Percentiles rank a stretch among this genome's conserved stretches.
phyloP scores from a whole-genome alignment of 1,284 basidiomycete species.

The Takashimella koratensis region DNA sequence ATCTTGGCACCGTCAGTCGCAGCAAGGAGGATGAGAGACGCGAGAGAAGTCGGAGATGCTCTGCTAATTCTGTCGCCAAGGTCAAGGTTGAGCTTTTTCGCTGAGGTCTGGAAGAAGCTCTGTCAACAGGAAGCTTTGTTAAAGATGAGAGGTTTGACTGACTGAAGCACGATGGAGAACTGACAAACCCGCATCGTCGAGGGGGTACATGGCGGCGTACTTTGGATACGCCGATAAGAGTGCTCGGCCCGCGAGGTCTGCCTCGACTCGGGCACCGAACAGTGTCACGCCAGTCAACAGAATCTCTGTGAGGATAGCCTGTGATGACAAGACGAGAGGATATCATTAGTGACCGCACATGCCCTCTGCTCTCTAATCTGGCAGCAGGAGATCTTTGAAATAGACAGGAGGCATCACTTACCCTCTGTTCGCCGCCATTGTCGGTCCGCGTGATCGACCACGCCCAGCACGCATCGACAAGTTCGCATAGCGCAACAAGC shows the following conservation, averaged over 20 bases:
- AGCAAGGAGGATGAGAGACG: conserved; percentile 27
- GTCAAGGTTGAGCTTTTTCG: conserved; percentile 7
- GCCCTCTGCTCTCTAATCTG: too few species aligned
- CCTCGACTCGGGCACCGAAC: conserved; percentile 22
- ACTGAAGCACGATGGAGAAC: not conserved
- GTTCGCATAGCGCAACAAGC: conserved; percentile 6
- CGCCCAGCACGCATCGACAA: conserved; percentile 21
- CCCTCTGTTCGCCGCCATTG: conserved; percentile 33
- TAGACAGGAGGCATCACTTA: too few species aligned
- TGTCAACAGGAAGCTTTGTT: not conserved
- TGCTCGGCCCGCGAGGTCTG: conserved; percentile 26
- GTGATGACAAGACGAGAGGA: not conserved
- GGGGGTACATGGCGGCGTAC: conserved; percentile 15
- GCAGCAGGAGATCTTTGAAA: too few species aligned
- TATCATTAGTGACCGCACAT: too few species aligned
- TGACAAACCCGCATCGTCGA: not conserved
- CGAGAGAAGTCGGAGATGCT: conserved; percentile 10
- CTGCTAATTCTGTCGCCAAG: conserved; percentile 14
- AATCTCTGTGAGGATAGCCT: conserved; percentile 30
- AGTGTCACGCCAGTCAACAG: conserved; percentile 25
- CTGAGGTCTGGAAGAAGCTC: conserved; percentile 2
- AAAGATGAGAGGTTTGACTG: not conserved
- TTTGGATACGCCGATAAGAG: conserved; percentile 29
- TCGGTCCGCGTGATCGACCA: conserved; percentile 31
- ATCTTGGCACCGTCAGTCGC: not conserved